Evolutionary conservation across 495 filamentous ascomycete genomes (phyloP), one percentile per base, ranked within the genome.

Genomic region (Aspergillus kassunensis): DNA sequence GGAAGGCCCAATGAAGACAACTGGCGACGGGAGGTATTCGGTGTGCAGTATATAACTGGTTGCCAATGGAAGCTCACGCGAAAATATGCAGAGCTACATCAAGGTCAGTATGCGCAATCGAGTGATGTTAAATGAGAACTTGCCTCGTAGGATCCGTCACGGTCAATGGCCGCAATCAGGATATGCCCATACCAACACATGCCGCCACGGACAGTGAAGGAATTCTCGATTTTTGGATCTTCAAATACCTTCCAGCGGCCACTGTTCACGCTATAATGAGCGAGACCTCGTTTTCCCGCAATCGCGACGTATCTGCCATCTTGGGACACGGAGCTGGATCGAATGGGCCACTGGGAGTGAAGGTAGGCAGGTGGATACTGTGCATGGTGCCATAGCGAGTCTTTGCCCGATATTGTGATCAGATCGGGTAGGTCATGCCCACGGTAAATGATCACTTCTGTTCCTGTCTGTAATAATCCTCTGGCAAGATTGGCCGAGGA

Each of bases 121-220:
- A 23, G 13, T 18, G 8, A 24, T 6, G 40, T 33, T 4, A 12
- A n/a, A n/a, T n/a, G 7, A 18, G 35, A 36, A 61, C 61, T 54
- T 64, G 85, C 84, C 77, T 96, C 88, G 62, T 91, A 90, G 16
- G 83, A 82, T 53, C 83, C 82, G 56, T 89, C 86, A 40, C 83
- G 82, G 65, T 97, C 95, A 25, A 96, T 85, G n/a, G 92, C 90
- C 35, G 90, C 90, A 51, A 99, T 88, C 15, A 99, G 71, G 19
- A 97, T 88, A 66, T 99, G 95, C 49, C 95, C 91, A 60, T 91
- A 89, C 95, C 95, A 99, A 60, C 91, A 96, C 90, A 99, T 95
- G 0, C 95, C 95, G 19, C 95, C 95, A 54, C 91, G 76, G 19
- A 99, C 89, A 20, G 88, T 80, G 62, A 99, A 97, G 31, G 89